Base-by-base conservation (phyloP, 176 grass and related monocot genomes). In the Oryza longistaminata region DNA sequence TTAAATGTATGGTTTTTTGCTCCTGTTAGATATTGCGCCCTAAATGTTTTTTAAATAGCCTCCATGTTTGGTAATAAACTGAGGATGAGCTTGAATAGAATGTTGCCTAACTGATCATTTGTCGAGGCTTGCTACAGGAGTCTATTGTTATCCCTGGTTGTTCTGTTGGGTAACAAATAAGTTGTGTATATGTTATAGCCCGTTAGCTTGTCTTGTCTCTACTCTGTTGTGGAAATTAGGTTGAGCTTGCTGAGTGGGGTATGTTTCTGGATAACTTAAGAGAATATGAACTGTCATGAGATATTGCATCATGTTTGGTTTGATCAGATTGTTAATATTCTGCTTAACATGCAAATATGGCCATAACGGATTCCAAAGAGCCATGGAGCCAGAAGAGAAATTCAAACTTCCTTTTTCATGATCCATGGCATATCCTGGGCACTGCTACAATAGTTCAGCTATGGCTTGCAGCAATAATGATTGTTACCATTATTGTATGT, bases 381-480 rank as follows among this genome's bases (percentile, higher is more conserved):
- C 29, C 29, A 31, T 31, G 29, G 10, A 5, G 11, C 6, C 48
- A 81, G 11, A 27, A 33, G 16, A 25, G 70, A 73, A 9, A 3
- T 43, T 42, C 9, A 22, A 42, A 3, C 2, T 61, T 61, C 43
- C 43, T 42, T 19, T 22, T 22, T 6, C 37, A 71, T 43, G 19
- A 22, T n/a, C 35, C 10, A 42, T 71, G 21, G 7, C 21, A 61
- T 61, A 61, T 61, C 12, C 17, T n/a, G 21, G 7, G 55, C 55
- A 68, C 75, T 85, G 40, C 37, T 78, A 79, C 24, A 64, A 37
- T 75, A 76, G 75, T 89, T 39, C 72, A 19, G 21, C 22, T 70
- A 71, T 50, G 29, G 39, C 14, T 22, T 48, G 42, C 45, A 76
- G 53, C 58, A 26, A 55, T 71, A 79, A 4, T 25, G 66, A 29